Conservation (phyloP, 306 rosid genomes). For the Biancaea sappan region DNA sequence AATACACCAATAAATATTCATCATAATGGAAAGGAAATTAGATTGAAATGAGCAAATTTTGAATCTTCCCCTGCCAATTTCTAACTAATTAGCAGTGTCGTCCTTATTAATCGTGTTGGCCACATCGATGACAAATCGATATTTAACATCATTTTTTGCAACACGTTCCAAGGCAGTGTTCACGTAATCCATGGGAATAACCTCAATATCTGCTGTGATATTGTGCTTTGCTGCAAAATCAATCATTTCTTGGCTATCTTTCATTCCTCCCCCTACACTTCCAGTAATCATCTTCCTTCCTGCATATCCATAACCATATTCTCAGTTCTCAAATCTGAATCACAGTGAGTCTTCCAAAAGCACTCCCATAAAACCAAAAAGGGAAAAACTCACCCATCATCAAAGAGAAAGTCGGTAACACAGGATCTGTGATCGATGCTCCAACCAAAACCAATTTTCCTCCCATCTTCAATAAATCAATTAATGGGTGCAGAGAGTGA, state of each 20-base stretch:
- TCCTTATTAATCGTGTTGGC: constrained; percentile 18
- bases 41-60: too few relatives aligned
- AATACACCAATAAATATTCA: too few relatives aligned
- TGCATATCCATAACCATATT: not conserved
- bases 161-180: constrained; percentile 37
- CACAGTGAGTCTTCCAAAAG: too few relatives aligned
- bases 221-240: too few relatives aligned
- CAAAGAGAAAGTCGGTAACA: constrained; percentile 41
- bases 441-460: constrained; percentile 54
- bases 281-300: constrained; percentile 44
- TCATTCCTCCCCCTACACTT: constrained; percentile 32
- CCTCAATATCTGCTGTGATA: constrained; percentile 34
- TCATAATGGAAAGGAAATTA: too few relatives aligned
- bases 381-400: constrained; percentile 33
- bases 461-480: too few relatives aligned
- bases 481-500: too few relatives aligned
- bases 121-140: constrained; percentile 48
- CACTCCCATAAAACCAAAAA: too few relatives aligned
- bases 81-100: not conserved
- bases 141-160: constrained; percentile 36
- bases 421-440: constrained; percentile 40
- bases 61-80: not conserved
- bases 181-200: constrained; percentile 40
- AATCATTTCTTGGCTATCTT: constrained; percentile 45
- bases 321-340: too few relatives aligned